Percentiles rank a stretch among this genome's conserved stretches.
Evolutionary conservation across 2,329 filamentous ascomycete genomes (phyloP).

Genomic region (Metarhizium anisopliae): DNA sequence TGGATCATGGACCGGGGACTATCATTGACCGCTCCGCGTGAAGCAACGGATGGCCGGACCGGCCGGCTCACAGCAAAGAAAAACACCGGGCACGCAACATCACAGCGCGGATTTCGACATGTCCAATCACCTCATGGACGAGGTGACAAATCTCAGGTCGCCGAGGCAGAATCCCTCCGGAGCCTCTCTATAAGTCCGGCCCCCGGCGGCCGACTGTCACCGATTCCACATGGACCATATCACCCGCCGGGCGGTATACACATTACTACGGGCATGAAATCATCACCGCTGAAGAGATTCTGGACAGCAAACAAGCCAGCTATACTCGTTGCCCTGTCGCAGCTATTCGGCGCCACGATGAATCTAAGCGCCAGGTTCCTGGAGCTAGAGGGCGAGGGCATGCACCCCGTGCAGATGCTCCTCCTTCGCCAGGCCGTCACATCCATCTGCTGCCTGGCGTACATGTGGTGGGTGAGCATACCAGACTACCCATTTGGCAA

Average conservation of each 20-base stretch:
- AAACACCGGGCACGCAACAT: neutral
- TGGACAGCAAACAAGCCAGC: slow-evolving; percentile 65
- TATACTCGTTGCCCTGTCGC: slow-evolving; percentile 62
- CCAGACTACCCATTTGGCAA: slow-evolving; percentile 63
- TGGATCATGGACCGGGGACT: neutral
- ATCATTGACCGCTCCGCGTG: neutral
- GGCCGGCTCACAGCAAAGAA: neutral
- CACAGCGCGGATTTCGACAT: neutral
- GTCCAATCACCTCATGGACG: slow-evolving; percentile 1
- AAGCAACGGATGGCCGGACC: neutral
- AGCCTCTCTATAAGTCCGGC: slow-evolving; percentile 14
- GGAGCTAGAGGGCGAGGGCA: slow-evolving; percentile 60
- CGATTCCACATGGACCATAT: slow-evolving; percentile 8
- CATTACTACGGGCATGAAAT: neutral
- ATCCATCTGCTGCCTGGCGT: slow-evolving; percentile 52
- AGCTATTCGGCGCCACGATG: slow-evolving; percentile 79
- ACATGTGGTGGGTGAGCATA: slow-evolving; percentile 64
- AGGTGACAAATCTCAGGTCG: slow-evolving; percentile 2
- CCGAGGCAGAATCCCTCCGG: slow-evolving; percentile 1
- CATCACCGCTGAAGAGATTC: slow-evolving; percentile 22
- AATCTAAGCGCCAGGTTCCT: slow-evolving; percentile 71
- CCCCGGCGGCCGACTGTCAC: slow-evolving; percentile 11
- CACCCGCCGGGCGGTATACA: neutral
- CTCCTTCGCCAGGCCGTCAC: slow-evolving; percentile 75
- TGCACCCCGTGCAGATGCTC: slow-evolving; percentile 79